These are phyloP conservation scores for Globisporangium solare DNA, from an alignment of 352 stramenopile genomes.

Conservation along the genomic window DNA sequence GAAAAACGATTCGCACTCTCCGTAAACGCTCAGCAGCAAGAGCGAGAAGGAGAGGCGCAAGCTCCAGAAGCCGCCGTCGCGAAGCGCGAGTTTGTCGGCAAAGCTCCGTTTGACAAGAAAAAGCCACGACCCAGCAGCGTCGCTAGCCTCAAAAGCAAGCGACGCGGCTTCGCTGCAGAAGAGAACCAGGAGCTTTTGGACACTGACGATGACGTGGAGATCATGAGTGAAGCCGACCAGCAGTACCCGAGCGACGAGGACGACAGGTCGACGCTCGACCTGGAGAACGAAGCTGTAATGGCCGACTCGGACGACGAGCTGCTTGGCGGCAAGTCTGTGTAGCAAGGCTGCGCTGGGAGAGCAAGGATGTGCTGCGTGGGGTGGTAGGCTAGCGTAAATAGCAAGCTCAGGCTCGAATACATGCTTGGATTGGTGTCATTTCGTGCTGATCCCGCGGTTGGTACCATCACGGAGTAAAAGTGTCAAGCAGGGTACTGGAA, in stretches of 20 bases:
- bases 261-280: conserved; percentile 11
- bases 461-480: too few relatives aligned
- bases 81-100: too few relatives aligned
- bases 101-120: too few relatives aligned
- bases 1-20: conserved; percentile 12
- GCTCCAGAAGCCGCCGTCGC: too few relatives aligned
- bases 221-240: conserved; percentile 5
- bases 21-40: too few relatives aligned
- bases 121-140: too few relatives aligned
- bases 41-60: too few relatives aligned
- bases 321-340: background rate
- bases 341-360: background rate
- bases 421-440: too few relatives aligned
- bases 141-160: too few relatives aligned
- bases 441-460: too few relatives aligned
- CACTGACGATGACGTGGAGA: conserved; percentile 1
- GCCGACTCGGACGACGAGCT: conserved; percentile 9
- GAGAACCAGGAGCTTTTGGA: conserved; percentile 1
- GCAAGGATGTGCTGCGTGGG: background rate
- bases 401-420: too few relatives aligned
- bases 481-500: too few relatives aligned
- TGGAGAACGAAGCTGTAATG: conserved; percentile 14
- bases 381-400: background rate
- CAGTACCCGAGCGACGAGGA: conserved; percentile 8
- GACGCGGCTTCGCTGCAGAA: background rate